These are phyloP conservation scores for Claviceps paspali DNA, from an alignment of 2,329 filamentous ascomycete species.

Conservation along the genomic window DNA sequence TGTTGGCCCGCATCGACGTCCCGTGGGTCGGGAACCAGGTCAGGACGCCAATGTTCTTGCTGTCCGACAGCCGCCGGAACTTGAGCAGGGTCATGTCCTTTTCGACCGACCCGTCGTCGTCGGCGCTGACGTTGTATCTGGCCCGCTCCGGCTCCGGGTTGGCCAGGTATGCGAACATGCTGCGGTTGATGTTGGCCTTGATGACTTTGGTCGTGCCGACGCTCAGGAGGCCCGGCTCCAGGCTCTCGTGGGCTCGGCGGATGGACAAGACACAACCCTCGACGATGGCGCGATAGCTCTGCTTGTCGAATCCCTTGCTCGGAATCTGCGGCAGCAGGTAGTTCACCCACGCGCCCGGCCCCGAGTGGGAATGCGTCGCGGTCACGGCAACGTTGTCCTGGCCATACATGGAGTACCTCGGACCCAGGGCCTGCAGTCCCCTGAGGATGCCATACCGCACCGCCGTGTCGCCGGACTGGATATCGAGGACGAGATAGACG, in stretches of 20 bases:
- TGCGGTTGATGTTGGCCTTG: slow-evolving; percentile 70
- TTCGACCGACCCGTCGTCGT: slow-evolving; percentile 37
- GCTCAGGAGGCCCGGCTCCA: slow-evolving; percentile 45
- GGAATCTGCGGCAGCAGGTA: slow-evolving; percentile 84
- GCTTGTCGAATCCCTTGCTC: slow-evolving; percentile 68
- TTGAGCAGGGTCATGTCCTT: slow-evolving; percentile 66
- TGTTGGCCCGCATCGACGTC: slow-evolving; percentile 80
- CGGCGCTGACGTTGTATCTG: slow-evolving; percentile 35
- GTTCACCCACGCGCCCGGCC: slow-evolving; percentile 82
- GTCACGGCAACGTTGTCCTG: slow-evolving; percentile 76
- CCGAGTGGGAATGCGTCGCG: slow-evolving; percentile 81
- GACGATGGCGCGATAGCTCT: slow-evolving; percentile 77
- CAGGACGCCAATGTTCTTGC: slow-evolving; percentile 62
- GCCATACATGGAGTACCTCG: slow-evolving; percentile 54
- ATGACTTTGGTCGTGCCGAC: slow-evolving; percentile 45
- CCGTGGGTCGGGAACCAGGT: slow-evolving; percentile 89
- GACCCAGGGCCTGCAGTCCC: slow-evolving; percentile 50
- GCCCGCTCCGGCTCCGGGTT: slow-evolving; percentile 62
- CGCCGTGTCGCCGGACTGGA: slow-evolving; percentile 72
- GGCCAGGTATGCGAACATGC: slow-evolving; percentile 68
- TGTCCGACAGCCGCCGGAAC: slow-evolving; percentile 56
- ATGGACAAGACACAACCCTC: slow-evolving; percentile 71
- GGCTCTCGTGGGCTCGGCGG: slow-evolving; percentile 52
- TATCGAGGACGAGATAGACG: slow-evolving; percentile 77
- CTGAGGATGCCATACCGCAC: slow-evolving; percentile 70